Evolutionary conservation across 2,329 filamentous ascomycete species (phyloP), one percentile per base, ranked within the genome.

Genomic region (Aureobasidium lini): DNA sequence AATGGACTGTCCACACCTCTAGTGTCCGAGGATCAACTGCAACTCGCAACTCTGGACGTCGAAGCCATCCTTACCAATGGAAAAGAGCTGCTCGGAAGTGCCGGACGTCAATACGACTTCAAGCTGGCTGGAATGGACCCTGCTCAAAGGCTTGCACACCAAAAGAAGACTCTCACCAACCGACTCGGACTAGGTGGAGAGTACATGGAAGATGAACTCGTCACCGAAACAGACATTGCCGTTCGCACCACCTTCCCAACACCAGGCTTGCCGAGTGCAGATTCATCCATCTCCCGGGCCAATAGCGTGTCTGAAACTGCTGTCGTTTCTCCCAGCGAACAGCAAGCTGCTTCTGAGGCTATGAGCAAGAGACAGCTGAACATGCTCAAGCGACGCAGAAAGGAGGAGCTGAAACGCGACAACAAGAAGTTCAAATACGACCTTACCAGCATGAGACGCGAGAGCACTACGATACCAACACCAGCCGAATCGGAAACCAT

Each of bases 351-450:
- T 63, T 88, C 90, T 67, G 75, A 82, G 4, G 85, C 85, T 2
- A 79, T 99, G 54, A 97, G 94, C 76, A 93, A 94, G 62, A 85
- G 94, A 43, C 94, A 99, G 69, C 83, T 96, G 18, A 99, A 99
- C 68, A 90, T 94, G 56, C 77, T 99, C 9, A 97, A 97, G 73
- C 84, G 94, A 44, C 96, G 97, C 71, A 85, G 91, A 44, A 99
- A 97, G 75, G 85, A 88, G 66, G 90, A 95, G 66, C 86, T 91
- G 3, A 90, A 94, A 72, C 87, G 90, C 68, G 90, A 93, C 56
- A 90, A 92, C 60, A 93, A 88, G 64, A 97, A 96, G 49, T 73
- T 73, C 66, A 72, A 72, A 57, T 91, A 96, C 47, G 94, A 99
- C 71, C 79, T 99, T 56, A 89, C 90, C 0, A 64, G 63, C 23